phyloP scores from a whole-genome alignment of 768 basidiomycete species.

The Chalciporus sphaerocephalus region DNA sequence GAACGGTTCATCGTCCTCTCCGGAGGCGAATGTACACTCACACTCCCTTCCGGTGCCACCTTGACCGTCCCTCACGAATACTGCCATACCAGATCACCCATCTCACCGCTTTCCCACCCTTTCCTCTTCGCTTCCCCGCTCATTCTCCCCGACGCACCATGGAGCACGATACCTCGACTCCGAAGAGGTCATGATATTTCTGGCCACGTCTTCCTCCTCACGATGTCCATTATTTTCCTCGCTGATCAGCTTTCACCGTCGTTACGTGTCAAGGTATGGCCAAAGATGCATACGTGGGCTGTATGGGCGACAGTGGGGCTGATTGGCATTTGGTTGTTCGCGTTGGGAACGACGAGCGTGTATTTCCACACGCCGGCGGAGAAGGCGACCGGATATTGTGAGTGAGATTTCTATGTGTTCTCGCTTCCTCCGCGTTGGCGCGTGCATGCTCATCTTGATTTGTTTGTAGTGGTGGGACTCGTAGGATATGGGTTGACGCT shows the following conservation, averaged over 20 bases:
- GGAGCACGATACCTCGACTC: conserved; percentile 55
- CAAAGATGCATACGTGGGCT: conserved; percentile 44
- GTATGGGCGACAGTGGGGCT: conserved; percentile 44
- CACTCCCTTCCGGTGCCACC: conserved; percentile 51
- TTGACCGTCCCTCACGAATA: conserved; percentile 52
- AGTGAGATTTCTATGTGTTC: conserved; percentile 36
- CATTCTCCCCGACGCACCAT: conserved; percentile 36
- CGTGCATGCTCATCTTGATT: conserved; percentile 3
- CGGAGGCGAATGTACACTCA: conserved; percentile 74
- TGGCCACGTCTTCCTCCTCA: conserved; percentile 89
- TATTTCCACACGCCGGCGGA: conserved; percentile 90
- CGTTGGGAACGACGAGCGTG: conserved; percentile 72
- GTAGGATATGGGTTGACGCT: conserved; percentile 33
- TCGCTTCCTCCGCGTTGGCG: neutral
- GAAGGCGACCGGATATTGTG: conserved; percentile 82
- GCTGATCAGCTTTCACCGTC: conserved; percentile 66
- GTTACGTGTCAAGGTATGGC: conserved; percentile 39
- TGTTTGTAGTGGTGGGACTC: conserved; percentile 35
- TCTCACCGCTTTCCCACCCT: conserved; percentile 63
- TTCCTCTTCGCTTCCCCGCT: conserved; percentile 48
- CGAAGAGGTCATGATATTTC: conserved; percentile 88
- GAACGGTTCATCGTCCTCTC: conserved; percentile 60
- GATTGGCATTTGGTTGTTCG: conserved; percentile 66
- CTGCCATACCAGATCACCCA: conserved; percentile 47
- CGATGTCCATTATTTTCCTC: conserved; percentile 73